Base-by-base conservation (phyloP, 1,284 basidiomycete species). In the Retiboletus flavoniger region DNA sequence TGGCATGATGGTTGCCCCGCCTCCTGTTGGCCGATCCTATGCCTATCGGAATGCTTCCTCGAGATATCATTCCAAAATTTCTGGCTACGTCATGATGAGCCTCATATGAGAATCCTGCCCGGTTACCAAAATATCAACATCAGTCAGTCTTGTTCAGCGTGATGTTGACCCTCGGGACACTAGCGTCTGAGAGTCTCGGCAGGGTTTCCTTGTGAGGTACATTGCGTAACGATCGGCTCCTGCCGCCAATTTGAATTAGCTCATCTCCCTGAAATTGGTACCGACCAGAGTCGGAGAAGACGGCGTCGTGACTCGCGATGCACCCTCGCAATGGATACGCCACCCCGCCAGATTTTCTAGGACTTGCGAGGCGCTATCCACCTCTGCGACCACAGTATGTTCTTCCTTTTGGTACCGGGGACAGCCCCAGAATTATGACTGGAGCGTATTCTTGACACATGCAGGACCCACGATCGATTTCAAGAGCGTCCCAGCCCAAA, bases 401-500 rank as follows among this genome's bases (percentile, higher is more conserved):
- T 6, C 19, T 57, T 29, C 3, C 9, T 1, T 26, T 46, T 49
- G 5, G 24, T 43, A 17, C 16, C 39, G 9, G 19, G 43, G 29
- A 24, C 11, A 47, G 29, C 32, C 14, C 40, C 11, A 19, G 54
- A 31, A 53, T 50, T 24, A 34, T 39, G 10, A 16, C 36, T 39
- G 39, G 35, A 79, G 75, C 56, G 54, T 76, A 31, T 63, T 73
- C 10, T 44, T 58, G 41, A 73, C 70, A 0, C 52, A 69, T 6
- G 63, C 61, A 29, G 77, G 76, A 0, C 63, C 67, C 7, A 78
- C 78, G 0, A 84, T 96, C 50, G 81, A 95, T 66, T 96, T 93
- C 65, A 80, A 85, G 59, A 76, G 90, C 66, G 76, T 81, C 10
- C 68, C 68, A 0, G 83, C 91, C 7, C 83, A 93, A 68, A 80